phyloP scores from a whole-genome alignment of 768 basidiomycete species.

The Leccinum truebloodii region DNA sequence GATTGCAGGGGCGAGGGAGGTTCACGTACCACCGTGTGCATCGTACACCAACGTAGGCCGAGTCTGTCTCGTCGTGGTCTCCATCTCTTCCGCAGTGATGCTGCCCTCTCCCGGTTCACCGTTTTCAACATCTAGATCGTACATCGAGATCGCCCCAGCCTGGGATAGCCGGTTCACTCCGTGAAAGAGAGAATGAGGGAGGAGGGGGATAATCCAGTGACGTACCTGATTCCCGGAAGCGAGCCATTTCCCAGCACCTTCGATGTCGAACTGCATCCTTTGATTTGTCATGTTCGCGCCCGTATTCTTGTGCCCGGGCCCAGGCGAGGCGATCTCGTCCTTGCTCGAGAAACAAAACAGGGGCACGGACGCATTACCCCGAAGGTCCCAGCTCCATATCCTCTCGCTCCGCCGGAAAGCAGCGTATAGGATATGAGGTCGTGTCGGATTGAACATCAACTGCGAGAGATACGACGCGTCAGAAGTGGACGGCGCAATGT shows the following conservation, averaged over 20 bases:
- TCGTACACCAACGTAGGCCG: constrained; percentile 40
- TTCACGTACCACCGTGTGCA: constrained; percentile 57
- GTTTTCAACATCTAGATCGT: constrained; percentile 43
- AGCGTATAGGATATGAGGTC: constrained; percentile 74
- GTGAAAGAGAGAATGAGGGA: not conserved
- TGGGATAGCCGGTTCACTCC: constrained; percentile 27
- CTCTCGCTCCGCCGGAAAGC: constrained; percentile 62
- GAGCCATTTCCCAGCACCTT: constrained; percentile 63
- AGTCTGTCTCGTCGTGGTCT: constrained; percentile 11
- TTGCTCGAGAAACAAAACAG: constrained; percentile 35
- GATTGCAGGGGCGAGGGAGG: not conserved
- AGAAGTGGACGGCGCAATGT: not conserved
- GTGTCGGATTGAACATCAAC: constrained; percentile 76
- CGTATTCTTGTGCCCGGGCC: not conserved
- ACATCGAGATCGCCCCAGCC: constrained; percentile 62
- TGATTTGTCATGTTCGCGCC: constrained; percentile 65
- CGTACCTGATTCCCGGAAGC: constrained; percentile 69
- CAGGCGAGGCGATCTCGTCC: not conserved
- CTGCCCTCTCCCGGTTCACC: constrained; percentile 4
- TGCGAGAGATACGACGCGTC: constrained; percentile 26
- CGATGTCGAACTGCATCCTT: constrained; percentile 74
- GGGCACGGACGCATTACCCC: constrained; percentile 51
- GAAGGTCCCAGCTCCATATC: constrained; percentile 80
- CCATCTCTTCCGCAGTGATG: not conserved
- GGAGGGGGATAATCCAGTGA: not conserved